Percentiles rank a stretch among this genome's conserved stretches.
Conservation (phyloP, 768 basidiomycete species). For the Leccinum fibrillosum region DNA sequence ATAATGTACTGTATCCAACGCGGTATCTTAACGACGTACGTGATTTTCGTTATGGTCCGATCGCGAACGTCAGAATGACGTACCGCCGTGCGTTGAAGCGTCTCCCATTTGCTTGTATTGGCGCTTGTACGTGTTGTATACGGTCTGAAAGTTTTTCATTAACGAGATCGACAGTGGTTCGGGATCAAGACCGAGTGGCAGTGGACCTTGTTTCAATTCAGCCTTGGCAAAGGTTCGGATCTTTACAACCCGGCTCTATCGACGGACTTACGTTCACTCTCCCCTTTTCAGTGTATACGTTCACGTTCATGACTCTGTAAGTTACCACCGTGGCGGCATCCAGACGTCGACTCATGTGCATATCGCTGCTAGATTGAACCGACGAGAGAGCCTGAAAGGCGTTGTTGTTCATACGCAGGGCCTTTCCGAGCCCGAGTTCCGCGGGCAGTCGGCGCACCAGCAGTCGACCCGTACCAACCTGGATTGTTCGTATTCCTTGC, state of each 20-base stretch:
- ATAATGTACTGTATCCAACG: conserved; percentile 13
- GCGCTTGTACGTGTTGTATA: conserved; percentile 6
- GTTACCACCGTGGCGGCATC: not conserved
- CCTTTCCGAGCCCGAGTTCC: not conserved
- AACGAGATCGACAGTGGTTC: conserved; percentile 7
- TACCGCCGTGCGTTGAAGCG: not conserved
- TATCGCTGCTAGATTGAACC: conserved; percentile 7
- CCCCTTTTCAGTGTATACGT: conserved; percentile 8
- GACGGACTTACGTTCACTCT: not conserved
- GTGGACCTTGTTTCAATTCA: conserved; percentile 14
- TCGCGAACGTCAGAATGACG: not conserved
- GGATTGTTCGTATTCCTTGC: not conserved
- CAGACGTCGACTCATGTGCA: not conserved
- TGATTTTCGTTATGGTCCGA: not conserved
- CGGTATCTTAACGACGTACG: conserved; percentile 15
- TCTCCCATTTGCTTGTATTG: conserved; percentile 3
- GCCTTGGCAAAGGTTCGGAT: conserved; percentile 11
- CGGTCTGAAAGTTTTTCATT: not conserved
- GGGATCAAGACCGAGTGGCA: not conserved
- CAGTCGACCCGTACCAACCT: not conserved
- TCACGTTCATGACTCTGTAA: conserved; percentile 15
- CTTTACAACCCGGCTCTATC: not conserved
- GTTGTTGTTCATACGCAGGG: not conserved
- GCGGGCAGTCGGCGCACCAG: not conserved
- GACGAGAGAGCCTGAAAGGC: conserved; percentile 5